A percentile compares a stretch with the other conserved stretches of the same genome.
phyloP scores from a whole-genome alignment of 495 filamentous ascomycete genomes.

The Penicillium subrubescens region DNA sequence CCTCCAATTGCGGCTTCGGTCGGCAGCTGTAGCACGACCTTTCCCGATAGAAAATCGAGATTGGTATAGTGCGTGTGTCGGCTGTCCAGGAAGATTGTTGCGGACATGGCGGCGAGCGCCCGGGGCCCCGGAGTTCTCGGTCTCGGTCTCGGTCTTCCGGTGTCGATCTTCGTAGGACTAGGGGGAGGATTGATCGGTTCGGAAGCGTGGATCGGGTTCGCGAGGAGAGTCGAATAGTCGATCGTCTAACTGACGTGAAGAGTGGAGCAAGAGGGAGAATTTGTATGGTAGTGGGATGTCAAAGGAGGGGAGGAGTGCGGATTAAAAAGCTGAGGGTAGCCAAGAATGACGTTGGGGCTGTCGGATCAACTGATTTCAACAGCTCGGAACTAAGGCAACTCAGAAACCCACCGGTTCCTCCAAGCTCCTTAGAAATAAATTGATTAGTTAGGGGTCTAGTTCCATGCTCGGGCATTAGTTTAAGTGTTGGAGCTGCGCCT shows the following conservation, averaged over 20 bases:
- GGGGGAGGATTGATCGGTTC: neutral
- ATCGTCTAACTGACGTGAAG: neutral
- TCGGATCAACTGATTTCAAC: conserved; percentile 25
- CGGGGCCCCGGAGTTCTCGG: conserved; percentile 14
- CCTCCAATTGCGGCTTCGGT: conserved; percentile 69
- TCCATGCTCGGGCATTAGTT: neutral
- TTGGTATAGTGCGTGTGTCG: conserved; percentile 82
- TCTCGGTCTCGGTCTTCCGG: conserved; percentile 5
- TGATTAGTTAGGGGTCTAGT: neutral
- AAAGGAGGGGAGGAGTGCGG: conserved; percentile 13
- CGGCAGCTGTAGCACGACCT: conserved; percentile 63
- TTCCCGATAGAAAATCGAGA: conserved; percentile 75
- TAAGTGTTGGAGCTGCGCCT: conserved; percentile 14
- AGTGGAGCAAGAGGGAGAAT: neutral
- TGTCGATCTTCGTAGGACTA: neutral
- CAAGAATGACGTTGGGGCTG: conserved; percentile 26
- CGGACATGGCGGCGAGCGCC: conserved; percentile 63
- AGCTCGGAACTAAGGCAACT: conserved; percentile 3
- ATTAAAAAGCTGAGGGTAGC: conserved; percentile 22
- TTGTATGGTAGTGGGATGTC: conserved; percentile 1
- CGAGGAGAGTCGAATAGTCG: neutral
- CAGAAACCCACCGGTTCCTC: neutral
- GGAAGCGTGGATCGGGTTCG: neutral
- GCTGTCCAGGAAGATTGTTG: conserved; percentile 74
- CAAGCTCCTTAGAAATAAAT: neutral